Conservation (phyloP, 345 rosid genomes). For the Laguncularia racemosa region DNA sequence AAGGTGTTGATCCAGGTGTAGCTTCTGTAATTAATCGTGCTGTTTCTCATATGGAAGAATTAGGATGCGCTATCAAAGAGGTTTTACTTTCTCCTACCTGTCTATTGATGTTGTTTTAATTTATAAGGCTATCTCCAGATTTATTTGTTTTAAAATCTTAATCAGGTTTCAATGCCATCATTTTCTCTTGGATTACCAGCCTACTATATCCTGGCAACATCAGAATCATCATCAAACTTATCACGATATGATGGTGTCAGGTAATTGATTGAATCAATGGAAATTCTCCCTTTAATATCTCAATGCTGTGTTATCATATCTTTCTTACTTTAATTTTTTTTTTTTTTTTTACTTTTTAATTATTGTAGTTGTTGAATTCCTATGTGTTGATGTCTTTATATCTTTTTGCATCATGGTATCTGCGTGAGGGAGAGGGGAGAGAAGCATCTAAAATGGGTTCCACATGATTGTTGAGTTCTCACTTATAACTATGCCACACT, state of each 20-base stretch:
- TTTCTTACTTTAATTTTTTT: not conserved
- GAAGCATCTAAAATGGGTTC: not conserved
- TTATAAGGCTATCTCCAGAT: not conserved
- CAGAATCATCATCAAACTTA: constrained; percentile 83
- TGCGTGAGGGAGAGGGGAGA: no score
- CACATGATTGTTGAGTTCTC: not conserved
- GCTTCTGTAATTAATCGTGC: constrained; percentile 58
- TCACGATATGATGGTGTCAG: constrained; percentile 92
- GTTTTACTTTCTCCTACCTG: constrained; percentile 13
- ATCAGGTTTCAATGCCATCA: constrained; percentile 76
- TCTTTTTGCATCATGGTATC: not conserved
- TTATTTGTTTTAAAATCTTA: not conserved
- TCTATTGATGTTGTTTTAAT: not conserved
- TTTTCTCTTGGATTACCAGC: constrained; percentile 92
- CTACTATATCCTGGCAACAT: constrained; percentile 80
- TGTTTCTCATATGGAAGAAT: constrained; percentile 70
- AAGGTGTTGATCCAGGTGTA: constrained; percentile 69
- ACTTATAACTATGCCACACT: constrained; percentile 2
- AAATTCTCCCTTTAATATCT: not conserved
- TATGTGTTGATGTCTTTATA: not conserved
- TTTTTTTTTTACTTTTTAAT: not conserved
- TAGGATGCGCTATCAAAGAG: constrained; percentile 78
- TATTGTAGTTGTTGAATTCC: not conserved
- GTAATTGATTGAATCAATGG: constrained; percentile 21
- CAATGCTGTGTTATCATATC: no score